Evolutionary conservation across 352 stramenopile genomes (phyloP).

Genomic region (Thraustotheca clavata): DNA sequence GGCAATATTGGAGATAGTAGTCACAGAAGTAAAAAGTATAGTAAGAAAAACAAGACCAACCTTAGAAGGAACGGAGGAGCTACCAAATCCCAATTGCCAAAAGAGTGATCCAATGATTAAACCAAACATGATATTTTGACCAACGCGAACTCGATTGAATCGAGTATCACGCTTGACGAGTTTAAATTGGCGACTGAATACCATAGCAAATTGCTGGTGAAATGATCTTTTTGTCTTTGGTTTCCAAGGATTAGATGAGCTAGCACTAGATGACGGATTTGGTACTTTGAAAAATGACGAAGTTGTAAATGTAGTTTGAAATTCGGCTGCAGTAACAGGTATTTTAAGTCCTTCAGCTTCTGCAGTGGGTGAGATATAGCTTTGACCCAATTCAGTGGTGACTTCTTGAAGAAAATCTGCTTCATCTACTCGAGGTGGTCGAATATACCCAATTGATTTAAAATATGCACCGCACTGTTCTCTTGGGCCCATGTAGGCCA

Average conservation of each 20-base stretch:
- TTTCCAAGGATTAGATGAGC: not conserved
- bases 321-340: not conserved
- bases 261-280: not conserved
- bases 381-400: slow-evolving; percentile 37
- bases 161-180: slow-evolving; percentile 42
- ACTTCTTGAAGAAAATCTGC: slow-evolving; percentile 67
- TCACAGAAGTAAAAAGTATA: slow-evolving; percentile 19
- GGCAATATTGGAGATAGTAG: slow-evolving; percentile 18
- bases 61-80: slow-evolving; percentile 19
- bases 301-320: not conserved
- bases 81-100: slow-evolving; percentile 18
- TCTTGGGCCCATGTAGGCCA: slow-evolving; percentile 53
- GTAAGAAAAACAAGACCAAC: slow-evolving; percentile 18
- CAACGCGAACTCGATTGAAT: slow-evolving; percentile 39
- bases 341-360: not conserved
- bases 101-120: slow-evolving; percentile 37
- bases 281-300: not conserved
- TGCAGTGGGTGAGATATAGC: slow-evolving; percentile 24
- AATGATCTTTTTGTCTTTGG: not conserved
- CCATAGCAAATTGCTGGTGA: not conserved
- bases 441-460: slow-evolving; percentile 30
- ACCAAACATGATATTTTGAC: slow-evolving; percentile 41
- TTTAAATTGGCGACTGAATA: slow-evolving; percentile 28
- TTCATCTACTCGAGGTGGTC: slow-evolving; percentile 44
- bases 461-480: not conserved